A percentile compares a stretch with the other conserved stretches of the same genome.
These are phyloP conservation scores for Osmanthus fragrans DNA, from an alignment of 257 asterid genomes.

Conservation along the genomic window DNA sequence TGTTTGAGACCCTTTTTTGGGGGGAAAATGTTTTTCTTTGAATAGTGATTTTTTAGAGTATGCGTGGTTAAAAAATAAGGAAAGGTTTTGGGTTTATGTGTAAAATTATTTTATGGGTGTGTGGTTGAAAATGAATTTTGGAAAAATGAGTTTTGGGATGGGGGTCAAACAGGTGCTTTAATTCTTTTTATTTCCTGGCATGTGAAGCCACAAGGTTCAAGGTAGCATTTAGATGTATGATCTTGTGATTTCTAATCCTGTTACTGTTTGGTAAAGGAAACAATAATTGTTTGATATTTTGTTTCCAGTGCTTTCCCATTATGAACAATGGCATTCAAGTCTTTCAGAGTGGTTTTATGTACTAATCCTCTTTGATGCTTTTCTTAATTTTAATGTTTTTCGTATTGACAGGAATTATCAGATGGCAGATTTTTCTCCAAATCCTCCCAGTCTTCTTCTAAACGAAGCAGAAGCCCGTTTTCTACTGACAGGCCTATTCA, in stretches of 20 bases:
- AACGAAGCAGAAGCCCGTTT: slow-evolving; percentile 48
- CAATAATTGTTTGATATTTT: background rate
- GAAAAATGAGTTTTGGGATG: no score
- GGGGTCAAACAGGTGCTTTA: no score
- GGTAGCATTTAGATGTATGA: background rate
- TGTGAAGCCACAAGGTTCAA: background rate
- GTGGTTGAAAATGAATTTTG: no score
- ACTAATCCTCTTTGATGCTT: slow-evolving; percentile 14
- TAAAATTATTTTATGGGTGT: no score
- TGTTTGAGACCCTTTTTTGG: no score
- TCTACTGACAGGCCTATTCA: slow-evolving; percentile 73
- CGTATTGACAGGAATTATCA: slow-evolving; percentile 67
- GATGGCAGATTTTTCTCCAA: slow-evolving; percentile 44
- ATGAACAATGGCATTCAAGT: background rate
- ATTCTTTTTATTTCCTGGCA: background rate
- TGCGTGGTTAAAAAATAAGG: no score
- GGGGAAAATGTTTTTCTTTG: no score
- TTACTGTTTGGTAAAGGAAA: background rate
- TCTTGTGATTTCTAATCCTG: background rate
- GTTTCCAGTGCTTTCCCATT: background rate
- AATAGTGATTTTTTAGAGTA: no score
- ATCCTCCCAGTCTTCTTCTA: slow-evolving; percentile 49
- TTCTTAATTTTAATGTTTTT: slow-evolving; percentile 22
- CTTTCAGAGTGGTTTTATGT: background rate
- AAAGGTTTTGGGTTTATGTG: no score